phyloP scores from a whole-genome alignment of 2,329 filamentous ascomycete species.

The Fusarium sp. region DNA sequence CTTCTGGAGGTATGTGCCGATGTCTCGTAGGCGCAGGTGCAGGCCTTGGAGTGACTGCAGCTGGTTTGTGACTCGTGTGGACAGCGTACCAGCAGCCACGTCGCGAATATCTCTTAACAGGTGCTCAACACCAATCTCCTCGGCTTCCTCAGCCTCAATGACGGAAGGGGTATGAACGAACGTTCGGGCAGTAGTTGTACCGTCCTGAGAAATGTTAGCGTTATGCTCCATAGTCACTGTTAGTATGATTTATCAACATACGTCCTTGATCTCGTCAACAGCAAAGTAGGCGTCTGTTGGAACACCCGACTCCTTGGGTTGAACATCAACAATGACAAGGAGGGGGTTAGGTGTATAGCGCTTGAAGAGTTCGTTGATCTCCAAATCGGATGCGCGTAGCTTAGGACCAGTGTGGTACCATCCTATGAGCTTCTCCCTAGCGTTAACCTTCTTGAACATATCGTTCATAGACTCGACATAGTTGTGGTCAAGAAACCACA shows the following conservation, averaged over 20 bases:
- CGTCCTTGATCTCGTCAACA: conserved; percentile 99
- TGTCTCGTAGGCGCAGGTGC: conserved; percentile 93
- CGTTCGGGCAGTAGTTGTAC: conserved; percentile 95
- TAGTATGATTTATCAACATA: conserved; percentile 60
- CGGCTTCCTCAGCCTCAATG: conserved; percentile 98
- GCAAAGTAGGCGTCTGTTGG: conserved; percentile 99
- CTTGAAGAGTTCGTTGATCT: conserved; percentile 99
- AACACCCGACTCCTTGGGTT: conserved; percentile 97
- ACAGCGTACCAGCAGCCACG: conserved; percentile 95
- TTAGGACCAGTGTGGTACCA: conserved; percentile 99
- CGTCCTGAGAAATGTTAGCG: conserved; percentile 74
- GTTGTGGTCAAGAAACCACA: conserved; percentile 99
- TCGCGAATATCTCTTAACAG: conserved; percentile 97
- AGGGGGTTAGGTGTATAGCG: conserved; percentile 97
- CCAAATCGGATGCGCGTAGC: conserved; percentile 93
- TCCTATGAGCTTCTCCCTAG: conserved; percentile 97
- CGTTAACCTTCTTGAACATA: conserved; percentile 99
- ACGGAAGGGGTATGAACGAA: conserved; percentile 98
- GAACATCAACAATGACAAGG: conserved; percentile 97
- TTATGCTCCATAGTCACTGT: not conserved
- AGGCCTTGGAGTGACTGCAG: conserved; percentile 96
- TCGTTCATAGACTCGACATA: conserved; percentile 99
- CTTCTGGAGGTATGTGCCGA: conserved; percentile 94
- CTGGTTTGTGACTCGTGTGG: conserved; percentile 96
- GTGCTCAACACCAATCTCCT: conserved; percentile 99